Conservation (phyloP, 371 early-diverging fungal genomes). For the Amoeboaphelidium protococcarum region DNA sequence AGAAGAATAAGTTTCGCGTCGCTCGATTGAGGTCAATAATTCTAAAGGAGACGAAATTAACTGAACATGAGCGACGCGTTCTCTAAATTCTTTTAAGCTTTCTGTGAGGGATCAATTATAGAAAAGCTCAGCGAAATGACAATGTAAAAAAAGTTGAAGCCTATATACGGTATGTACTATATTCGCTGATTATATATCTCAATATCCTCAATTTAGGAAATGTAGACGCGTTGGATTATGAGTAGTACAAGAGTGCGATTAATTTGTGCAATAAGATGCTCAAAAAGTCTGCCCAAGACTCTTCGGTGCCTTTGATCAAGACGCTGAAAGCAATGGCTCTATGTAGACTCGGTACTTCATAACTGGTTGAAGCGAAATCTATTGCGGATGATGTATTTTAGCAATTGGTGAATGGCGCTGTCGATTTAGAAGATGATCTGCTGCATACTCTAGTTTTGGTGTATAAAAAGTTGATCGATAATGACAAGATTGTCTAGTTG, state of each 20-base stretch:
- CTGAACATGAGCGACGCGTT: background rate
- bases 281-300: background rate
- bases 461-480: background rate
- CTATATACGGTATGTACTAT: background rate
- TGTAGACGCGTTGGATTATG: background rate
- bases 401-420: background rate
- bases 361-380: background rate
- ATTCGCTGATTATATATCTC: background rate
- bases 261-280: background rate
- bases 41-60: no score
- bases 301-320: background rate
- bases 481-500: background rate
- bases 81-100: background rate
- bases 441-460: background rate
- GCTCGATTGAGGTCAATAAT: no score
- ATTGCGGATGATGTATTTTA: background rate
- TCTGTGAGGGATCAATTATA: no score
- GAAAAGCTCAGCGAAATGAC: no score
- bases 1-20: no score
- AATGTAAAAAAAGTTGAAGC: background rate
- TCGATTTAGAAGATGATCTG: background rate
- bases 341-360: background rate
- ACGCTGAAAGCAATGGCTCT: background rate
- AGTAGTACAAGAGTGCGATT: background rate
- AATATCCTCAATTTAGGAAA: background rate